These are phyloP conservation scores for Gynochthodes officinalis DNA, from an alignment of 257 asterid species.

Conservation along the genomic window DNA sequence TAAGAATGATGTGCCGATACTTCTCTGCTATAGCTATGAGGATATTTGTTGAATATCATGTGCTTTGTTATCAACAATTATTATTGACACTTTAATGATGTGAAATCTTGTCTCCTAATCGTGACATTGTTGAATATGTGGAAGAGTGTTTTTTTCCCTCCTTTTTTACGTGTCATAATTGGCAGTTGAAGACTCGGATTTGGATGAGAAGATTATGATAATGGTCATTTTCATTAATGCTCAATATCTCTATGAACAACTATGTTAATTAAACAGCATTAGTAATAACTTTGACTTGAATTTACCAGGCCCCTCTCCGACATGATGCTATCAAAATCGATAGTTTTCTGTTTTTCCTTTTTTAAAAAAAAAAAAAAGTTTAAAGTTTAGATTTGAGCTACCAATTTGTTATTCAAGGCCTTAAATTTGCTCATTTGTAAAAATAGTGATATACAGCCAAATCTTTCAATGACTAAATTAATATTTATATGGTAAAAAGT, in stretches of 20 bases:
- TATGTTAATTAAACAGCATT: background rate
- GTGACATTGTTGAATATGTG: constrained; percentile 25
- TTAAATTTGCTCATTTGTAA: too few species aligned
- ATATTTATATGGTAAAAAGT: too few species aligned
- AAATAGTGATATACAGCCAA: too few species aligned
- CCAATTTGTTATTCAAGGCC: too few species aligned
- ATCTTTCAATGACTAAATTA: too few species aligned
- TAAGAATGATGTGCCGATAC: too few species aligned
- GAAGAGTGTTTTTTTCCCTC: too few species aligned
- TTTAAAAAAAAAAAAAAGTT: too few species aligned
- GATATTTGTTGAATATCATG: background rate
- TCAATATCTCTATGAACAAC: background rate
- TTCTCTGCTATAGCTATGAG: too few species aligned
- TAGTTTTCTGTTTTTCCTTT: too few species aligned
- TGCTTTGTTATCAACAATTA: background rate
- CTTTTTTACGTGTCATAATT: too few species aligned
- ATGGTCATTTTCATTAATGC: constrained; percentile 18
- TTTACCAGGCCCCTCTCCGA: background rate
- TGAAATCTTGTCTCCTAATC: constrained; percentile 28
- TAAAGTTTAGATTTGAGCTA: too few species aligned
- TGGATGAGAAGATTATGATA: constrained; percentile 13
- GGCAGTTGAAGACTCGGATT: background rate
- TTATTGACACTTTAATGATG: background rate
- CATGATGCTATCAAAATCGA: background rate
- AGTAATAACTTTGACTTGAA: constrained; percentile 2